phyloP scores from a whole-genome alignment of 345 rosid species.

The Lepidium sativum region DNA sequence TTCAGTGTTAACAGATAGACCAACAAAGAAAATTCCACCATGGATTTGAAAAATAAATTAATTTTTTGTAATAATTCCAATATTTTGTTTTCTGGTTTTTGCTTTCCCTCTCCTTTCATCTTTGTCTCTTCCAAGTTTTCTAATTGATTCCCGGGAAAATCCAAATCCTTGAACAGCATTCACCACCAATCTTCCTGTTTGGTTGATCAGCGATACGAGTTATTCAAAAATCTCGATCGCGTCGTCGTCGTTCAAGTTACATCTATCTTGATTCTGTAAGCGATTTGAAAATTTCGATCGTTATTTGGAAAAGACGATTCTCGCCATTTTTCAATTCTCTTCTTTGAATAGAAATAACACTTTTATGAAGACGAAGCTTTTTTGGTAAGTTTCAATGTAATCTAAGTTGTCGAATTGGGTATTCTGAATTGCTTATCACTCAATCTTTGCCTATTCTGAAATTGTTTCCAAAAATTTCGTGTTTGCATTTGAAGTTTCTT shows the following conservation, averaged over 20 bases:
- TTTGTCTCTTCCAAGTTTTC: background rate
- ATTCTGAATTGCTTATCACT: background rate
- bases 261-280: background rate
- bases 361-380: background rate
- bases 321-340: background rate
- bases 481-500: background rate
- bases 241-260: background rate
- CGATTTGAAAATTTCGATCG: background rate
- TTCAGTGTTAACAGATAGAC: no score
- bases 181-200: background rate
- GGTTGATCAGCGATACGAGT: background rate
- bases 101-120: conserved; percentile 4
- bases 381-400: background rate
- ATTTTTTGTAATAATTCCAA: background rate
- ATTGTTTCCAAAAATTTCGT: background rate
- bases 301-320: background rate
- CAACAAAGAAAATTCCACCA: background rate
- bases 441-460: background rate
- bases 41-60: background rate
- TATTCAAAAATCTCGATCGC: background rate
- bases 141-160: background rate
- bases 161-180: background rate
- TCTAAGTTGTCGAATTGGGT: background rate
- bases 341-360: background rate
- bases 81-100: background rate